Evolutionary conservation across 2,329 filamentous ascomycete species (phyloP).

Genomic region (Hypoxylon sp.): DNA sequence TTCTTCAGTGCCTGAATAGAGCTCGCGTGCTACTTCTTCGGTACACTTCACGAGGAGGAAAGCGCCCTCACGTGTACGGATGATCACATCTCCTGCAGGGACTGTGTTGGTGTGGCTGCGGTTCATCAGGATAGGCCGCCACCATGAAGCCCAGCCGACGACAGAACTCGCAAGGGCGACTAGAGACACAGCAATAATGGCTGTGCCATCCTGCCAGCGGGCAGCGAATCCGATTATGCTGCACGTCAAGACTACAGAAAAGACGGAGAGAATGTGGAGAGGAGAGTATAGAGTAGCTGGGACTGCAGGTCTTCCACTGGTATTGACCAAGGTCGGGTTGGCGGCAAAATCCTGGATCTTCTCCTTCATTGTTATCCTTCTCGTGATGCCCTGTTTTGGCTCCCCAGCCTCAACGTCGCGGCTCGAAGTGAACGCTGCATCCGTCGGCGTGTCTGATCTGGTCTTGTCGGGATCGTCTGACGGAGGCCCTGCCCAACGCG

Average conservation of each 20-base stretch:
- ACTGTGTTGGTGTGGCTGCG: conserved; percentile 65
- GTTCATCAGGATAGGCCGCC: conserved; percentile 69
- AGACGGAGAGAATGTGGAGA: conserved; percentile 66
- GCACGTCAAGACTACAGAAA: conserved; percentile 66
- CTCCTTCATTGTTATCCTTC: conserved; percentile 58
- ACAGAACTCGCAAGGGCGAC: conserved; percentile 69
- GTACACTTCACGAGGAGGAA: conserved; percentile 71
- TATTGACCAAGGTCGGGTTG: conserved; percentile 60
- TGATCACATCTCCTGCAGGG: conserved; percentile 72
- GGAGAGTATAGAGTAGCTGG: conserved; percentile 66
- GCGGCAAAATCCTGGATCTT: conserved; percentile 62
- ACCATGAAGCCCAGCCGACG: conserved; percentile 71
- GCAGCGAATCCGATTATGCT: conserved; percentile 63
- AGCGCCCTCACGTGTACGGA: conserved; percentile 72
- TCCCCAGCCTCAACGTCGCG: conserved; percentile 49
- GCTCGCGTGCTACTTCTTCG: conserved; percentile 73
- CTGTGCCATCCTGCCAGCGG: conserved; percentile 64
- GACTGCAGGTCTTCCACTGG: conserved; percentile 61
- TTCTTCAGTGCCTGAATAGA: conserved; percentile 73
- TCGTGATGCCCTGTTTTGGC: conserved; percentile 47
- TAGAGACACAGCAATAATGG: conserved; percentile 65
- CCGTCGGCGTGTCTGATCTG: conserved; percentile 19
- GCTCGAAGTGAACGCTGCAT: conserved; percentile 39
- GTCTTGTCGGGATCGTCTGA: conserved; percentile 35
- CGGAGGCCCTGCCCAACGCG: conserved; percentile 35